Evolutionary conservation across 2,329 filamentous ascomycete genomes (phyloP).

Genomic region (Domatiomyces catenatus): DNA sequence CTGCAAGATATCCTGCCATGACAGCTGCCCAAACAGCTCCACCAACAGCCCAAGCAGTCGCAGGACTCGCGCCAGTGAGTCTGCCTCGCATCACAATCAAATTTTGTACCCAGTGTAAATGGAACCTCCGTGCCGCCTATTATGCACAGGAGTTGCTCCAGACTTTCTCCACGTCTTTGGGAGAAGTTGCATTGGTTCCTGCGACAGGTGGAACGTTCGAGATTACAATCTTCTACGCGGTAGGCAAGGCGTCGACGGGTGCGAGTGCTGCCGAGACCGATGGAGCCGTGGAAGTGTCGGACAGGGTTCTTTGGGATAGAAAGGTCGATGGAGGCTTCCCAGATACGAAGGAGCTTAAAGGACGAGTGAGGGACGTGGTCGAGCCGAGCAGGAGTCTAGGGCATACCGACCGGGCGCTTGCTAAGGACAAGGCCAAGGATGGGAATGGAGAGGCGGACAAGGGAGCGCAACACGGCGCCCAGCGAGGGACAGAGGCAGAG

Average conservation of each 20-base stretch:
- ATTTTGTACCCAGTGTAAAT: slow-evolving; percentile 88
- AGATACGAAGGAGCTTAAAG: slow-evolving; percentile 82
- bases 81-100: slow-evolving; percentile 71
- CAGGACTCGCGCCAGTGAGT: slow-evolving; percentile 16
- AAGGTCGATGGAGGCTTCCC: slow-evolving; percentile 80
- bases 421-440: slow-evolving; percentile 13
- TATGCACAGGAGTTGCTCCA: slow-evolving; percentile 91
- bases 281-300: slow-evolving; percentile 18
- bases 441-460: neutral
- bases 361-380: slow-evolving; percentile 65
- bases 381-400: slow-evolving; percentile 65
- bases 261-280: neutral
- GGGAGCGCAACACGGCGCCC: neutral
- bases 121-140: slow-evolving; percentile 77
- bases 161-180: slow-evolving; percentile 70
- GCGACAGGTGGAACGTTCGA: slow-evolving; percentile 70
- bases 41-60: neutral
- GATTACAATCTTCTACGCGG: slow-evolving; percentile 43
- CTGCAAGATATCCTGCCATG: neutral
- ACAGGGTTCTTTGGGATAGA: slow-evolving; percentile 68
- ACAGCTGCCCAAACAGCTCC: neutral
- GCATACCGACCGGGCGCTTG: slow-evolving; percentile 52
- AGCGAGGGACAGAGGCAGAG: neutral
- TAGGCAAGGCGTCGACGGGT: neutral
- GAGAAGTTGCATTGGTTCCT: slow-evolving; percentile 77